Base-by-base conservation (phyloP, 2,329 filamentous ascomycete genomes). In the Boeremia lycopersici region DNA sequence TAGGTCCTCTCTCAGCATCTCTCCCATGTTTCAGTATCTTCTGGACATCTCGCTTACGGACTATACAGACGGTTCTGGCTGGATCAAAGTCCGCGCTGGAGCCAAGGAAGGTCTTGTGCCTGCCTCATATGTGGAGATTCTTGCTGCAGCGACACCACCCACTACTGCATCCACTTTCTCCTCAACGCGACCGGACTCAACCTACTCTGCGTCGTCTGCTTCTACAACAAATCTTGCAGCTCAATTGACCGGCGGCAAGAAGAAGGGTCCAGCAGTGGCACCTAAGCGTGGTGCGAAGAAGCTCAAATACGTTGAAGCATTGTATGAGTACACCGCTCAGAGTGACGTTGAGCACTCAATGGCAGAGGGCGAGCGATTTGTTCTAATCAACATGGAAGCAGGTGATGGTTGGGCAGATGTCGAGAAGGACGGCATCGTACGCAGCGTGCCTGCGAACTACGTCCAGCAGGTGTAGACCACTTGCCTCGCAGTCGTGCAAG, bases 341-440 rank as follows among this genome's bases (percentile, higher is more conserved):
- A 92, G 87, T 62, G 91, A 96, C 6, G 84, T 86, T 7, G 95
- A 99, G 77, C 92, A 93, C 75, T 91, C 83, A 68, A 99, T 99
- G 91, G 74, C 74, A 0, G 93, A 96, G 75, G 95, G 95, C 0
- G 95, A 99, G 76, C 84, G 87, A 46, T 96, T 99, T 68, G 92
- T 99, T 34, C 80, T 99, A 29, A 86, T 97, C 57, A 92, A 88
- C 67, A 87, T 90, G 52, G 93, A 98, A 71, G 84, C 87, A 0
- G 95, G 95, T 1, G 95, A 98, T 78, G 95, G 95, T 0, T 99
- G 95, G 95, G 91, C 88, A 26, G 95, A 98, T 78, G 95, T 99
- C 15, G 95, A 98, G 79, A 92, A 91, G 75, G 92, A 91, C 15
- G 93, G 93, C 1, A 80, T 87, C 35, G 91, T 88, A 43, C 93